Evolutionary conservation across 2,329 filamentous ascomycete genomes (phyloP), one percentile per base, ranked within the genome.

Genomic region (Chrysosporium keratinophilum): DNA sequence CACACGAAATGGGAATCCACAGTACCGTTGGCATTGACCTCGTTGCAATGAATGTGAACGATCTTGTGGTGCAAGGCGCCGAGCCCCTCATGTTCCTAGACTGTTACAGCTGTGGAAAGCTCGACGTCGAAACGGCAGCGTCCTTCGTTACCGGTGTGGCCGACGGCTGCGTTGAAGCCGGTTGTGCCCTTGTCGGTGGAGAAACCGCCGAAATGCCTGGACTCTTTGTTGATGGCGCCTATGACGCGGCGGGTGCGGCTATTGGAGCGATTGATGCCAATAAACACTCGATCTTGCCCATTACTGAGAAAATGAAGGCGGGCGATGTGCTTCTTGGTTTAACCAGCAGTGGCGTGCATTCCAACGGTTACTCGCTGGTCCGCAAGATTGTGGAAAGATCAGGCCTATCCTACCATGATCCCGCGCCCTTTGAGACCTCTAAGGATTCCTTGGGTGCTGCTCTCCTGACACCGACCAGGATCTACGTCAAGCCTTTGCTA

Each of bases 181-280:
- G 85, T 43, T 95, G 91, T 65, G 90, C 90, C 14, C 79, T 98
- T 2, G 87, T 97, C n/a, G 93, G 93, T 39, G 93, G 93, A 43
- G 93, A 98, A 73, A 98, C 93, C 0, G 93, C 93, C 5, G 93
- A 98, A 73, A 97, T 98, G 93, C 91, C 91, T 0, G 90, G 90
- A 52, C 88, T 97, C 76, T 96, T 95, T 74, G 78, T 84, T 59
- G 82, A 80, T 51, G 87, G 88, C 48, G 88, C 94, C 65, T 98
- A 97, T 69, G 93, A 98, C 64, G 89, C 90, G 6, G 90, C 88
- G 19, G 93, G 93, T 58, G 87, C 86, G 39, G 91, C 91, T 15
- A 84, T 95, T 44, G 93, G 93, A 54, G 88, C 89, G 41, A 86
- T 97, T 60, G 72, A 74, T 61, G 72, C 69, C 14, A 60, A 64